These are phyloP conservation scores for Lizonia empirigonia DNA, from an alignment of 2,329 filamentous ascomycete genomes.

Conservation along the genomic window DNA sequence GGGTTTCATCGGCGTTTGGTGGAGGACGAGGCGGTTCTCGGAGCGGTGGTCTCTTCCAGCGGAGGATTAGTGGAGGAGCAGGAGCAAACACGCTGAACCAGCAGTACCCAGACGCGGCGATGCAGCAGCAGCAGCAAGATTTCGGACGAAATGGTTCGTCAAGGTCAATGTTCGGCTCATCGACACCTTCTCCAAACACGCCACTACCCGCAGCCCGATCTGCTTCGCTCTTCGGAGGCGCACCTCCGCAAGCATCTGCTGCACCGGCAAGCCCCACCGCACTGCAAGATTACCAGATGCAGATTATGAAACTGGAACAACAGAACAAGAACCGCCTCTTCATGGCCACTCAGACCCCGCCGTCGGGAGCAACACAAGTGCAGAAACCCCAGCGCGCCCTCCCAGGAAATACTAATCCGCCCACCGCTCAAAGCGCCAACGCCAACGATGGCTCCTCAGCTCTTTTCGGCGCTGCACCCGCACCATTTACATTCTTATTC, in stretches of 20 bases:
- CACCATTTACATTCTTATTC: too few species aligned
- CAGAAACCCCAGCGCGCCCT: neutral
- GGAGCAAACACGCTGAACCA: neutral
- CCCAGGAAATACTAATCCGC: neutral
- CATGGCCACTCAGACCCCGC: conserved; percentile 63
- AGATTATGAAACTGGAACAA: conserved; percentile 81
- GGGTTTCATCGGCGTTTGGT: too few species aligned
- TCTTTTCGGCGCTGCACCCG: too few species aligned
- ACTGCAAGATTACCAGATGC: conserved; percentile 83
- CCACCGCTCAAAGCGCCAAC: neutral
- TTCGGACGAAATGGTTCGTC: too few species aligned
- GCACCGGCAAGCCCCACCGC: neutral
- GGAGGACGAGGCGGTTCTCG: neutral
- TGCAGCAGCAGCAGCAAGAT: neutral
- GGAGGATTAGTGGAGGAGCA: too few species aligned
- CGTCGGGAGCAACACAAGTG: too few species aligned
- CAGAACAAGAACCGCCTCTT: conserved; percentile 83
- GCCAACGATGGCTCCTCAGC: too few species aligned
- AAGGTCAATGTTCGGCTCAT: neutral
- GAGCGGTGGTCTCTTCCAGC: neutral
- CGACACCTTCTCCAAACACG: neutral
- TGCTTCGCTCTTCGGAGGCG: neutral
- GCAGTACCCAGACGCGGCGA: neutral
- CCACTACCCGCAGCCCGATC: neutral
- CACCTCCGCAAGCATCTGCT: neutral